Percentiles rank a stretch among this genome's conserved stretches.
phyloP scores from a whole-genome alignment of 148 eudicot species.

The Selenicereus undatus region DNA sequence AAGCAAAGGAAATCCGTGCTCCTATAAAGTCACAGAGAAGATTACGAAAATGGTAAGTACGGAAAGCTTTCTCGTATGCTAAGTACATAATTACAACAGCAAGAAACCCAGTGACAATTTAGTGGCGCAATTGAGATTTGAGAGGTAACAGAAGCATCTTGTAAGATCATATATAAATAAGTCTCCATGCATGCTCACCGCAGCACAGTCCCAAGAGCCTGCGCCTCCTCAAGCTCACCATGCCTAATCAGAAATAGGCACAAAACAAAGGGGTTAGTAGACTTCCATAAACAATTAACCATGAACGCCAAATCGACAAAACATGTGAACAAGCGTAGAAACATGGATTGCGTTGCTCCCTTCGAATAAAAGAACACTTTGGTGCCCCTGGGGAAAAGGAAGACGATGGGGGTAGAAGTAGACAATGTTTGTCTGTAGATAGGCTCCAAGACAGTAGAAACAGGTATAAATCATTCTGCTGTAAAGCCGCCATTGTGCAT shows the following conservation, averaged over 20 bases:
- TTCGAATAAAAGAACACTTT: background rate
- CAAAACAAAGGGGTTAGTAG: background rate
- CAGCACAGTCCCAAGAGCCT: conserved; percentile 38
- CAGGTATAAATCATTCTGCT: too few species aligned
- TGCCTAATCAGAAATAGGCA: conserved; percentile 18
- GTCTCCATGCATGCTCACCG: conserved; percentile 15
- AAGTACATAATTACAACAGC: background rate
- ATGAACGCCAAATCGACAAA: background rate
- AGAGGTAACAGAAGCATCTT: too few species aligned
- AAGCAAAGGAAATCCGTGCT: conserved; percentile 29
- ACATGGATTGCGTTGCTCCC: background rate
- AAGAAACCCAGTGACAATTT: background rate
- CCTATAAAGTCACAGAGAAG: conserved; percentile 34
- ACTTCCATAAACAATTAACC: background rate
- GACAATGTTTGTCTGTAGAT: too few species aligned
- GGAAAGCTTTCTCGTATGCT: background rate
- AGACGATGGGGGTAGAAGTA: too few species aligned
- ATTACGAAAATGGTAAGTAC: background rate
- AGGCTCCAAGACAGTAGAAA: too few species aligned
- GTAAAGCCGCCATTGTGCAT: too few species aligned
- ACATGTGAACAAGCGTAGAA: background rate
- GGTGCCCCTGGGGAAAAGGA: too few species aligned
- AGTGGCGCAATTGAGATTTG: background rate
- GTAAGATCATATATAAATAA: too few species aligned
- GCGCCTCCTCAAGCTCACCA: conserved; percentile 52